Base-by-base conservation (phyloP, 78 protist genomes). In the Emiliania huxleyi region DNA sequence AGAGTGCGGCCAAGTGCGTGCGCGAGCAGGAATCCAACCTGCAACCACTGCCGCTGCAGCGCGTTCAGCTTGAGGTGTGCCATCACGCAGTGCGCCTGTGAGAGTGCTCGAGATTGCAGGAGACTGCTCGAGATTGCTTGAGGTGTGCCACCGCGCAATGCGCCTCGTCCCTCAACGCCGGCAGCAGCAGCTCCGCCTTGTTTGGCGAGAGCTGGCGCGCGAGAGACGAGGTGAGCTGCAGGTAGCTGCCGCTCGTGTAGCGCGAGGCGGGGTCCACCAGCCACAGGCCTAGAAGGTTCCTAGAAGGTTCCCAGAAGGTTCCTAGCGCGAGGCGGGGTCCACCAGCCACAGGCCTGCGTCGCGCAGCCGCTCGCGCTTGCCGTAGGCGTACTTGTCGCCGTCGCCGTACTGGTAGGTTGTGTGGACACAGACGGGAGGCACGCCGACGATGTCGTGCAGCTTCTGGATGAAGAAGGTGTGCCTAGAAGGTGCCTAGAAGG, bases 281-380 rank as follows among this genome's bases (percentile, higher is more conserved):
- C 89, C 89, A 81, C 37, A 81, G 89, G 42, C 29, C 56, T 42
- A 42, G 44, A 40, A 26, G 42, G 55, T 81, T 45, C n/a, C n/a
- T n/a, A n/a, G n/a, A n/a, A n/a, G n/a, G n/a, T n/a, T n/a, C n/a
- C n/a, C n/a, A n/a, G n/a, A n/a, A n/a, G n/a, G n/a, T n/a, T n/a
- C n/a, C n/a, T n/a, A n/a, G n/a, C n/a, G n/a, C n/a, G n/a, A n/a
- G n/a, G n/a, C n/a, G 42, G 3, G 29, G 22, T 81, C 89, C 25
- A 81, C 21, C 15, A 29, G 12, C 89, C 89, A 81, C 37, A 81
- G 89, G 42, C 29, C 56, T 42, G 6, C 89, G 89, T 81, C 48
- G 56, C 89, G 89, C 49, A 81, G 89, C 56, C 89, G 89, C 89
- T 81, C 42, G 26, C 89, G 89, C 89, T 81, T 81, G 89, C 89